Percentiles rank a stretch among this genome's conserved stretches.
Conservation (phyloP, 805 yeast genomes). For the Lachancea nothofagi region DNA sequence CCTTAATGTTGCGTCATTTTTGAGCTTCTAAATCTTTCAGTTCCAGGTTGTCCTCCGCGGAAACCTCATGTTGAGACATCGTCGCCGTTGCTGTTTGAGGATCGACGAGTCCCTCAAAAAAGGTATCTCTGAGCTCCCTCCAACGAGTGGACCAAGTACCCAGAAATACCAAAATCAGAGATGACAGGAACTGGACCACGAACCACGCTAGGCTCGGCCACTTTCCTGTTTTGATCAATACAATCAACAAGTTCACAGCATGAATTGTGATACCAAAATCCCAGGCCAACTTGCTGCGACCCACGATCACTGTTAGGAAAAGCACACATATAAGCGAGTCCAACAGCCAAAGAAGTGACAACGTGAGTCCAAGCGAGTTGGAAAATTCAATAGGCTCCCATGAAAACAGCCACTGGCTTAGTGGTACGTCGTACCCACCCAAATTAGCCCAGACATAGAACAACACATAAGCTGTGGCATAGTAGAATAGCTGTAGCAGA, state of each 20-base stretch:
- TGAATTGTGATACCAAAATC: conserved; percentile 95
- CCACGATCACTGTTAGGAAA: conserved; percentile 81
- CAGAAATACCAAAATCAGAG: conserved; percentile 61
- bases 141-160: conserved; percentile 91
- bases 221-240: conserved; percentile 55
- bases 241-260: conserved; percentile 65
- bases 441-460: conserved; percentile 62
- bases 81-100: conserved; percentile 28
- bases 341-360: conserved; percentile 72
- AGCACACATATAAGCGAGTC: conserved; percentile 79
- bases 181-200: conserved; percentile 65
- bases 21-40: conserved; percentile 27
- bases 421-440: conserved; percentile 61
- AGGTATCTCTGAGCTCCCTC: conserved; percentile 84
- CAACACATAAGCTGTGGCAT: conserved; percentile 60
- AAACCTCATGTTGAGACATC: not conserved
- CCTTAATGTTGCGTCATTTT: too few species aligned
- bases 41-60: conserved; percentile 11
- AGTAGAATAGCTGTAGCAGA: conserved; percentile 72
- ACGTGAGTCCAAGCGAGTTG: conserved; percentile 73
- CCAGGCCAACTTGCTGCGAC: conserved; percentile 90
- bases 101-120: conserved; percentile 78
- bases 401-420: conserved; percentile 64
- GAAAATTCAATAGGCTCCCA: conserved; percentile 72
- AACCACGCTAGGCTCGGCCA: conserved; percentile 87